Conservation (phyloP, 2,329 filamentous ascomycete species). For the Colletotrichum aenigma region DNA sequence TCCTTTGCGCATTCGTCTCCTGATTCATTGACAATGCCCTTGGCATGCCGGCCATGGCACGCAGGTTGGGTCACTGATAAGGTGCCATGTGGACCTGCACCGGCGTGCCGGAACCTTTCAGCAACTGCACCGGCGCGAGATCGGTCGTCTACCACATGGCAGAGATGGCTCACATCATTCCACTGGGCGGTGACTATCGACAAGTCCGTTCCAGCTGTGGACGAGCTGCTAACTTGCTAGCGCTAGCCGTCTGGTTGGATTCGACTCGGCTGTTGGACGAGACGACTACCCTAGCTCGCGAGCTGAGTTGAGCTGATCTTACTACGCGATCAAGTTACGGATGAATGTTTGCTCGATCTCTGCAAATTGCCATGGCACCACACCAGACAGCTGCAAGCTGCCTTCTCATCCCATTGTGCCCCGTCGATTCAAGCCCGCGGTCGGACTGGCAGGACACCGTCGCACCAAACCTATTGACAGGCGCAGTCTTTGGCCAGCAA, state of each 20-base stretch:
- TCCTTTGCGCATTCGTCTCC: background rate
- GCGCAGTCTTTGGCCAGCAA: background rate
- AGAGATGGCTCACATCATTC: background rate
- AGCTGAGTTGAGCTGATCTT: background rate
- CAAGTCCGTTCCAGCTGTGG: background rate
- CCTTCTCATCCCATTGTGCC: conserved; percentile 2
- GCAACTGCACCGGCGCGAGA: background rate
- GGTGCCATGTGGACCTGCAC: background rate
- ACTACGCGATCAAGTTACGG: background rate
- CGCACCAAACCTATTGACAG: conserved; percentile 1
- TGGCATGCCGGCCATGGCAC: background rate
- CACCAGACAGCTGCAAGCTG: conserved; percentile 7
- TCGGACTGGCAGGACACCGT: background rate
- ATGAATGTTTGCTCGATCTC: conserved; percentile 10
- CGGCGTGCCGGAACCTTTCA: background rate
- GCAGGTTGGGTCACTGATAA: background rate
- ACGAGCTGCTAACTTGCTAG: background rate
- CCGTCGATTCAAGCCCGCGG: background rate
- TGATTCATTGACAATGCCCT: background rate
- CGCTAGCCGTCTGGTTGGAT: background rate
- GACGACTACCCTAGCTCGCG: background rate
- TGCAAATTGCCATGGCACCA: background rate
- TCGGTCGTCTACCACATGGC: conserved; percentile 8
- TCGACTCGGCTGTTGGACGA: background rate
- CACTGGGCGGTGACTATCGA: conserved; percentile 7